A percentile compares a stretch with the other conserved stretches of the same genome.
These are phyloP conservation scores for Mycena alexandri DNA, from an alignment of 768 basidiomycete genomes.

Conservation along the genomic window DNA sequence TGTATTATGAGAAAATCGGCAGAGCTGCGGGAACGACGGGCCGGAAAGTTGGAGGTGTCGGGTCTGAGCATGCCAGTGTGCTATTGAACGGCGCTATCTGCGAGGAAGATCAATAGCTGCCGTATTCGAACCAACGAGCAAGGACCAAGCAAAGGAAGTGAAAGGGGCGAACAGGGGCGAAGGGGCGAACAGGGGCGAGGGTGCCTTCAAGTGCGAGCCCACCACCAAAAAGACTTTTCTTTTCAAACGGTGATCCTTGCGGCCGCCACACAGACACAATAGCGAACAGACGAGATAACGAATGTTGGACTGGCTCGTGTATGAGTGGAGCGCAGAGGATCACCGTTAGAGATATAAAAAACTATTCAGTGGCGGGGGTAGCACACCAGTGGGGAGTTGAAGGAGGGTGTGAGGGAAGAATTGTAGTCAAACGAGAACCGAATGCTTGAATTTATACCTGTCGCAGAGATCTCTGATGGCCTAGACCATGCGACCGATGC, in stretches of 20 bases:
- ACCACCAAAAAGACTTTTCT: background rate
- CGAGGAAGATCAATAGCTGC: no score
- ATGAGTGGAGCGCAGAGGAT: conserved; percentile 44
- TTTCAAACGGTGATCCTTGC: conserved; percentile 53
- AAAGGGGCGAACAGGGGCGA: no score
- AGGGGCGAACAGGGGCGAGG: no score
- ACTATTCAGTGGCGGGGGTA: background rate
- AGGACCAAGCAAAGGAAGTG: no score
- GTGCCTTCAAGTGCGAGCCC: conserved; percentile 7
- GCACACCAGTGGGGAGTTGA: background rate
- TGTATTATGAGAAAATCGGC: no score
- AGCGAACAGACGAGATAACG: conserved; percentile 39
- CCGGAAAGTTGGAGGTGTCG: no score
- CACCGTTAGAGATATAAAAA: conserved; percentile 33
- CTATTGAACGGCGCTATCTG: no score
- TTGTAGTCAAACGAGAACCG: background rate
- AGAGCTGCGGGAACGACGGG: no score
- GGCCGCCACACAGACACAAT: conserved; percentile 53
- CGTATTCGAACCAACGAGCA: no score
- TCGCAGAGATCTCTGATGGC: no score
- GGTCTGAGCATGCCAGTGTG: no score
- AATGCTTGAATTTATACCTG: conserved; percentile 10
- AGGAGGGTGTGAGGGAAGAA: background rate
- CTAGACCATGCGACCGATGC: no score
- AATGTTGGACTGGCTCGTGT: conserved; percentile 19